Conservation (phyloP, 106 monocot species). For the Allium fistulosum region DNA sequence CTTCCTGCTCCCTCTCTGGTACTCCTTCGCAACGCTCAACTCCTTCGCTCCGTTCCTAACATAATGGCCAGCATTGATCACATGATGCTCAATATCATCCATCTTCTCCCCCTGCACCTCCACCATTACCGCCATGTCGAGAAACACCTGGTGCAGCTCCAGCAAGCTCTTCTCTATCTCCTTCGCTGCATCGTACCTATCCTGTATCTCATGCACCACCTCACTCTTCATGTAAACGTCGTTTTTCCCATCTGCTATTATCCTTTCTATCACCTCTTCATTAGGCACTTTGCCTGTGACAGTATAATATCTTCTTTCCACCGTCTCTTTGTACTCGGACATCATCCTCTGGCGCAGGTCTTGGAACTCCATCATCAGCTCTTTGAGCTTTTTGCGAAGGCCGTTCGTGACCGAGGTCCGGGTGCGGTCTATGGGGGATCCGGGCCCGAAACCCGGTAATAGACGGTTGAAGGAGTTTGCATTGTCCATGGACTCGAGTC, state of each 20-base stretch:
- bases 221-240: conserved; percentile 42
- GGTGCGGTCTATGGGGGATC: conserved; percentile 53
- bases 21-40: conserved; percentile 27
- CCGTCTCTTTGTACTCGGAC: conserved; percentile 60
- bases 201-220: conserved; percentile 57
- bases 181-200: conserved; percentile 46
- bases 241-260: conserved; percentile 46
- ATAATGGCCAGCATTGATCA: conserved; percentile 45
- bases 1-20: conserved; percentile 42
- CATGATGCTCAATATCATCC: conserved; percentile 72
- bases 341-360: conserved; percentile 44
- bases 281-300: conserved; percentile 50
- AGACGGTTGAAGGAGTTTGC: conserved; percentile 46
- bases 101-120: conserved; percentile 73
- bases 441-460: conserved; percentile 43
- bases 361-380: conserved; percentile 66
- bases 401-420: conserved; percentile 49
- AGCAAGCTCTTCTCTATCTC: conserved; percentile 62
- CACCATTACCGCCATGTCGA: conserved; percentile 85
- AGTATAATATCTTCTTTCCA: conserved; percentile 56
- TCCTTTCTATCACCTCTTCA: conserved; percentile 51
- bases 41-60: conserved; percentile 42
- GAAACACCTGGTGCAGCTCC: conserved; percentile 85
- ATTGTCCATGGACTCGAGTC: conserved; percentile 57
- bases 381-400: conserved; percentile 56